Percentiles rank a stretch among this genome's conserved stretches.
phyloP scores from a whole-genome alignment of 805 yeast species.

The Candida boleticola region DNA sequence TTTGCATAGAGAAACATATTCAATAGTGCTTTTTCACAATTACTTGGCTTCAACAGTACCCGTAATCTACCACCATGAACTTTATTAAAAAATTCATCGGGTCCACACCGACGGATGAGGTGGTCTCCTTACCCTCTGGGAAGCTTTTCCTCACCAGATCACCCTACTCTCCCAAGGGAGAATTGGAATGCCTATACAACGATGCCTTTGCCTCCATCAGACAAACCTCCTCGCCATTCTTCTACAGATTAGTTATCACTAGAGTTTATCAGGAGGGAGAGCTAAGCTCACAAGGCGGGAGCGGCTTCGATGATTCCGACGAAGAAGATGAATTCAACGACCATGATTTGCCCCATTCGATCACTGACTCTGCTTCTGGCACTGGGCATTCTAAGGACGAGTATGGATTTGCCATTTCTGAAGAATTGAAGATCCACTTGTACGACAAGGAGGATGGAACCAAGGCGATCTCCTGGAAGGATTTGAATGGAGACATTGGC shows the following conservation, averaged over 20 bases:
- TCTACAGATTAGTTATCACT: constrained; percentile 68
- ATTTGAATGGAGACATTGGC: constrained; percentile 80
- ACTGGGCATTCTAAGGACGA: constrained; percentile 50
- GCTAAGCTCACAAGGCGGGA: constrained; percentile 39
- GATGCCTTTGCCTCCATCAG: constrained; percentile 77
- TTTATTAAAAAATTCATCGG: constrained; percentile 65
- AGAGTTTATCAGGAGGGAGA: constrained; percentile 71
- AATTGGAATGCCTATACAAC: constrained; percentile 74
- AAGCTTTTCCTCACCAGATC: constrained; percentile 71
- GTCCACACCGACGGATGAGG: constrained; percentile 53
- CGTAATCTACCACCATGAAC: constrained; percentile 72
- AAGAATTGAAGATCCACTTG: constrained; percentile 55
- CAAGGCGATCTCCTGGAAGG: constrained; percentile 72
- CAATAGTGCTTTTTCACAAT: no score
- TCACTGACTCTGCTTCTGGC: constrained; percentile 24
- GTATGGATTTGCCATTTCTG: constrained; percentile 66
- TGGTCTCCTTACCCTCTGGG: constrained; percentile 75
- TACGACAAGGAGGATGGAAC: constrained; percentile 52
- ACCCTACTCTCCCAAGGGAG: constrained; percentile 83
- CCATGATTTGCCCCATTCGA: constrained; percentile 19
- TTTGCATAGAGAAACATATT: no score
- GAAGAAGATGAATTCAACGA: constrained; percentile 33
- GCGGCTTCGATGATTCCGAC: constrained; percentile 45
- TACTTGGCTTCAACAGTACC: no score
- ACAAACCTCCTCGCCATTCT: constrained; percentile 61